Conservation (phyloP, 306 rosid genomes). For the Trifolium pratense region DNA sequence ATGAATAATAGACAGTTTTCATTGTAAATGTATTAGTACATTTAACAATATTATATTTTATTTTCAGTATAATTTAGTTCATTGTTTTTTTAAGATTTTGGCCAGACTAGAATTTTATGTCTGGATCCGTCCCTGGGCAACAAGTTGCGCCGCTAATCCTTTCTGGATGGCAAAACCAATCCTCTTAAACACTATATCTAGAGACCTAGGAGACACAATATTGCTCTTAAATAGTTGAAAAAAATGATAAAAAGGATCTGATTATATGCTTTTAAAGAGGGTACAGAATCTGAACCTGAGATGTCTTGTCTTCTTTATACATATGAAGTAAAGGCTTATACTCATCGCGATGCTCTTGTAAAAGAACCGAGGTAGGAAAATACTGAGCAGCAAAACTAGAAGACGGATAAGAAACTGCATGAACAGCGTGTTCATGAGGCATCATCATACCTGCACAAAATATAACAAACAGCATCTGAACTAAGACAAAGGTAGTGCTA, state of each 20-base stretch:
- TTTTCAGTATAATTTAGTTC: too few relatives aligned
- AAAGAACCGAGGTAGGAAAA: conserved; percentile 73
- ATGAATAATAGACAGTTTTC: too few relatives aligned
- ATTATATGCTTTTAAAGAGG: conserved; percentile 28
- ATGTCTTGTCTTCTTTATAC: conserved; percentile 60
- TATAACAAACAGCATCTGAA: conserved; percentile 32
- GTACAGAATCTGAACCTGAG: conserved; percentile 58
- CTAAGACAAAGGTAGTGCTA: too few relatives aligned
- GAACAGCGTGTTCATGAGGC: conserved; percentile 66
- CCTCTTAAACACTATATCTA: too few relatives aligned
- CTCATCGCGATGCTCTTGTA: conserved; percentile 83
- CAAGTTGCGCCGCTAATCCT: too few relatives aligned
- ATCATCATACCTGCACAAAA: conserved; percentile 58
- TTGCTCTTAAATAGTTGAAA: background rate
- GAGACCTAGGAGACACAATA: too few relatives aligned
- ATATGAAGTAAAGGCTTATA: conserved; percentile 57
- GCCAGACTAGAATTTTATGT: too few relatives aligned
- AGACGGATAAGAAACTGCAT: conserved; percentile 52
- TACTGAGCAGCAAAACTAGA: conserved; percentile 56
- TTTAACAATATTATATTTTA: too few relatives aligned
- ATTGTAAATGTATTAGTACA: too few relatives aligned
- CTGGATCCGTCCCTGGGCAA: too few relatives aligned
- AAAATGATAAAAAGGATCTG: background rate
- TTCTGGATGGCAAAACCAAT: too few relatives aligned
- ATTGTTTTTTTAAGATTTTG: too few relatives aligned